Base-by-base conservation (phyloP, 2,329 filamentous ascomycete genomes). In the Blastomyces percursus region DNA sequence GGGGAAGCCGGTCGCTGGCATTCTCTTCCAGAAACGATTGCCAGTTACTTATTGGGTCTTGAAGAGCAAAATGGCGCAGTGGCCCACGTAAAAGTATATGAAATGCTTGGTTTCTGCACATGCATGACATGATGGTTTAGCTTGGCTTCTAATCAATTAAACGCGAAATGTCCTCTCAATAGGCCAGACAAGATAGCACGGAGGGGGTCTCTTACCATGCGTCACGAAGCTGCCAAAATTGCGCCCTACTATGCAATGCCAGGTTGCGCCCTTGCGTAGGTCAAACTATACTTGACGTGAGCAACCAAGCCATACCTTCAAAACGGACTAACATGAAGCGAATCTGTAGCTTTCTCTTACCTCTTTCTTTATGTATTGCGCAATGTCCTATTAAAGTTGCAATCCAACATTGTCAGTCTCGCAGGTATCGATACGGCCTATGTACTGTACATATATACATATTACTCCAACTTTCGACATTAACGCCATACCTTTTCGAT, bases 211-310 rank as follows among this genome's bases (percentile, higher is more conserved):
- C 84, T 65, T 84, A 96, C 92, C 92, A 73, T 99, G 94, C 50
- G 94, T 99, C 60, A 99, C 94, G 71, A 97, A 99, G 79, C 93
- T 97, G 70, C 94, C 94, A 79, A 99, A 99, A 82, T 99, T 97
- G 69, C 94, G 85, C 66, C 94, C 94, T 42, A 99, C 94, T 69
- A 99, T 96, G 79, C 94, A 99, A 79, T 99, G 94, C 94, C 93
- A 99, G 75, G 94, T 99, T 66, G 93, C 92, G 44, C 94, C 94
- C 81, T 96, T 96, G 74, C 92, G 88, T 72, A 90, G 89, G 76
- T 99, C 94, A 72, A 99, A 97, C 93, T 97, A 71, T 50, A 68
- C 74, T 64, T 74, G 69, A 64, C 61, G 60, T 46, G 63, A 61
- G 57, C 16, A 27, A 35, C 12, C 51, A 59, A 59, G 27, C 56